phyloP scores from a whole-genome alignment of 2,329 filamentous ascomycete genomes.

The Ophiostoma novo-ulmi region DNA sequence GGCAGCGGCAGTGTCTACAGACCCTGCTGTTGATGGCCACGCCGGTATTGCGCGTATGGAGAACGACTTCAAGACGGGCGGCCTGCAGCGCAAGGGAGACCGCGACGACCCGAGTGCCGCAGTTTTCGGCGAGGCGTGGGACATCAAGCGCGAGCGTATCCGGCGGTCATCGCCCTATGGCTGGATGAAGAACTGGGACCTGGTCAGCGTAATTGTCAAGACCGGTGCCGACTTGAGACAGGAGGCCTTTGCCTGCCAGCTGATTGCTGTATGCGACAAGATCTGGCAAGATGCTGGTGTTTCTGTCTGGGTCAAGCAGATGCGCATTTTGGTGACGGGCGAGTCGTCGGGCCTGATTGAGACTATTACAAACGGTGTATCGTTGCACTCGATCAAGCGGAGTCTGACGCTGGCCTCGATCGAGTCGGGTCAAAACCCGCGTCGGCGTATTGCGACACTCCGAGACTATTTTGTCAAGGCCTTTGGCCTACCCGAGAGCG shows the following conservation, averaged over 20 bases:
- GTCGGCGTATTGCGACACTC: slow-evolving; percentile 71
- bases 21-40: slow-evolving; percentile 55
- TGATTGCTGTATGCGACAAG: slow-evolving; percentile 74
- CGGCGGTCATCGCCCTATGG: slow-evolving; percentile 78
- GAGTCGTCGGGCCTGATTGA: slow-evolving; percentile 81
- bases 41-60: slow-evolving; percentile 81
- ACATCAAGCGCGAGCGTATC: slow-evolving; percentile 77
- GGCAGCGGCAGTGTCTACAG: slow-evolving; percentile 15
- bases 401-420: slow-evolving; percentile 72
- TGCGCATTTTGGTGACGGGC: slow-evolving; percentile 80
- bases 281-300: slow-evolving; percentile 72
- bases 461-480: slow-evolving; percentile 77
- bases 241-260: slow-evolving; percentile 80
- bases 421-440: slow-evolving; percentile 66
- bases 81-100: slow-evolving; percentile 73
- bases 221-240: slow-evolving; percentile 77
- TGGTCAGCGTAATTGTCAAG: slow-evolving; percentile 82
- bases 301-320: slow-evolving; percentile 81
- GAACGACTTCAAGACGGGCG: slow-evolving; percentile 81
- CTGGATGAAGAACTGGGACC: slow-evolving; percentile 86
- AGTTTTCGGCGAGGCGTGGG: slow-evolving; percentile 83
- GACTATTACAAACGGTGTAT: slow-evolving; percentile 83
- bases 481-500: slow-evolving; percentile 66
- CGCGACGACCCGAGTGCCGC: slow-evolving; percentile 80
- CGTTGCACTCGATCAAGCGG: slow-evolving; percentile 78